Conservation (phyloP, 352 stramenopile genomes). For the Pythium sukuiense region DNA sequence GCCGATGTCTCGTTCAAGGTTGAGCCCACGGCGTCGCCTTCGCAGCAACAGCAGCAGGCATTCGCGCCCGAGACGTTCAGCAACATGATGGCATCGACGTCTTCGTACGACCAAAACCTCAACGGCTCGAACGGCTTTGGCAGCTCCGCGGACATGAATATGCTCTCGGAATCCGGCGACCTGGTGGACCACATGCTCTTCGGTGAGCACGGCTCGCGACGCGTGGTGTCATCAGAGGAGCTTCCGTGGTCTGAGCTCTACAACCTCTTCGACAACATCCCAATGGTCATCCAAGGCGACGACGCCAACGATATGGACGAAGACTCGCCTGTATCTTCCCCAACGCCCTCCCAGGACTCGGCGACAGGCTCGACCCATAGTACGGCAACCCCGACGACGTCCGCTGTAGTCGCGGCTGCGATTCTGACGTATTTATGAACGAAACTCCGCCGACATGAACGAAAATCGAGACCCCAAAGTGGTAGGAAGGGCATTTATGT, state of each 20-base stretch:
- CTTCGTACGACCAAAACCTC: not conserved
- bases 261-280: slow-evolving; percentile 70
- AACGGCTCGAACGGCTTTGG: not conserved
- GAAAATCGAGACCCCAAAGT: not conserved
- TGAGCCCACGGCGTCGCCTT: slow-evolving; percentile 16
- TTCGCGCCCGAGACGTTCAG: slow-evolving; percentile 9
- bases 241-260: slow-evolving; percentile 83
- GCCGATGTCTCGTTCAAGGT: slow-evolving; percentile 24
- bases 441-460: slow-evolving; percentile 10
- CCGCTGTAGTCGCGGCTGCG: slow-evolving; percentile 25
- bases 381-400: slow-evolving; percentile 22
- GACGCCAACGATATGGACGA: slow-evolving; percentile 54
- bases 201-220: slow-evolving; percentile 52
- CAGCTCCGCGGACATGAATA: slow-evolving; percentile 2
- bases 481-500: not conserved
- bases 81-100: slow-evolving; percentile 9
- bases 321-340: slow-evolving; percentile 24
- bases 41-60: slow-evolving; percentile 1
- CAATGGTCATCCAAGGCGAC: slow-evolving; percentile 44
- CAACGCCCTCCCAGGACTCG: slow-evolving; percentile 35
- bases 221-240: slow-evolving; percentile 71
- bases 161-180: slow-evolving; percentile 28
- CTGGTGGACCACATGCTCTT: slow-evolving; percentile 71
- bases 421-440: slow-evolving; percentile 73
- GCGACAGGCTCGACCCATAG: not conserved